Evolutionary conservation across 2,329 filamentous ascomycete genomes (phyloP), one percentile per base, ranked within the genome.

Genomic region (Microthyrium microscopicum): DNA sequence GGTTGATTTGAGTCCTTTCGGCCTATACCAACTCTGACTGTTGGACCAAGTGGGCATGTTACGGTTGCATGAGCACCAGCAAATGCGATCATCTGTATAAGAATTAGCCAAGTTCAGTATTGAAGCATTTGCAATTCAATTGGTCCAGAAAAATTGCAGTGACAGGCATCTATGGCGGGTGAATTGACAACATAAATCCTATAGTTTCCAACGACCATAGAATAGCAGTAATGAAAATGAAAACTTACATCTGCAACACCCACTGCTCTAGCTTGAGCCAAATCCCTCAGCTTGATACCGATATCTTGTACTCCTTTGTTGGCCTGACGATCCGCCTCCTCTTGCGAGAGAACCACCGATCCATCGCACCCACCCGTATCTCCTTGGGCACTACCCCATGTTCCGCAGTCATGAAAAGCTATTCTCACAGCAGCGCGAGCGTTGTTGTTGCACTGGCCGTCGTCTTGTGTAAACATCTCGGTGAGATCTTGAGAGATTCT

Each of bases 231-330:
- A n/a, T n/a, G n/a, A n/a, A n/a, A n/a, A n/a, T n/a, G n/a, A n/a
- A n/a, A n/a, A n/a, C n/a, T n/a, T n/a, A n/a, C n/a, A 46, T 72
- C 67, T 13, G 66, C 67, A 41, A 65, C 62, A 8, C 56, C 52
- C n/a, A 68, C 54, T 12, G 52, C 47, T 36, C 56, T 61, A 36
- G 56, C 51, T 16, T 43, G 38, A 34, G 56, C 56, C 41, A 64
- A 55, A 1, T 38, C 37, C 25, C 49, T 45, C 4, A 61, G 53
- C 19, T 55, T 45, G 4, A 35, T 38, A 5, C 54, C 56, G 26
- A 65, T 60, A 5, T 44, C 47, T 37, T 56, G 46, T 4, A 71
- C 51, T 0, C 64, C 66, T 15, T 45, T 50, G 46, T 70, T 55
- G 26, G 57, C 55, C 2, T 40, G 18, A 3, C 56, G 47, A 5